Evolutionary conservation across 2,329 filamentous ascomycete genomes (phyloP).

Genomic region (Metarhizium album): DNA sequence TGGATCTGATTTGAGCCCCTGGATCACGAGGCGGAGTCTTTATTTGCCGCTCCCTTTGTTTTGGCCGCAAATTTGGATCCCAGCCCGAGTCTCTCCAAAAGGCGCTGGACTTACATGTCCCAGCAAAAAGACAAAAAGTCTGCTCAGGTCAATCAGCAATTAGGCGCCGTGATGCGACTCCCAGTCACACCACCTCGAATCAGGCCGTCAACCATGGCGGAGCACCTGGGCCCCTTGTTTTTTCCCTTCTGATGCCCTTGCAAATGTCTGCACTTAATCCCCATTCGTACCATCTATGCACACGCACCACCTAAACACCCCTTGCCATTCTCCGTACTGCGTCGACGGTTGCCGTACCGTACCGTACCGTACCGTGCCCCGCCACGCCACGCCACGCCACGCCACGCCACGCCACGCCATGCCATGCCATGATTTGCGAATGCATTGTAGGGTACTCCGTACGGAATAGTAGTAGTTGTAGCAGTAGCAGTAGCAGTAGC

Average conservation of each 20-base stretch:
- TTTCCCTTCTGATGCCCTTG: neutral
- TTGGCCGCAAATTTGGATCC: neutral
- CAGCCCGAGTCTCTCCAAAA: neutral
- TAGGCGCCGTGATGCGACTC: conserved; percentile 5
- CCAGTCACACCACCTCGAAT: conserved; percentile 4
- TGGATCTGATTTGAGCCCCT: neutral
- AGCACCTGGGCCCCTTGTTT: neutral
- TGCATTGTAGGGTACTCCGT: neutral
- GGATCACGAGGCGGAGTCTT: neutral
- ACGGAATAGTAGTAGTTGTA: too few relatives aligned
- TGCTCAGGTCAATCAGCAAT: neutral
- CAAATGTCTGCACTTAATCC: neutral
- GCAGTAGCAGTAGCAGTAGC: too few relatives aligned
- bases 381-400: neutral
- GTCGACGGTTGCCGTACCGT: neutral
- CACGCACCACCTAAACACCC: neutral
- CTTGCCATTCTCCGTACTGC: neutral
- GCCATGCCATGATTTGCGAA: neutral
- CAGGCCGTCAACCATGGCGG: neutral
- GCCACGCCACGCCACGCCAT: neutral
- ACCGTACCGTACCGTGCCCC: neutral
- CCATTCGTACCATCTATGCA: neutral
- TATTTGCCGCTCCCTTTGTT: neutral
- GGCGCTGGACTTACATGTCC: neutral
- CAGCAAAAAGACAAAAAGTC: too few relatives aligned